Evolutionary conservation across 2,329 filamentous ascomycete species (phyloP).

Genomic region (Colletotrichum paranaense): DNA sequence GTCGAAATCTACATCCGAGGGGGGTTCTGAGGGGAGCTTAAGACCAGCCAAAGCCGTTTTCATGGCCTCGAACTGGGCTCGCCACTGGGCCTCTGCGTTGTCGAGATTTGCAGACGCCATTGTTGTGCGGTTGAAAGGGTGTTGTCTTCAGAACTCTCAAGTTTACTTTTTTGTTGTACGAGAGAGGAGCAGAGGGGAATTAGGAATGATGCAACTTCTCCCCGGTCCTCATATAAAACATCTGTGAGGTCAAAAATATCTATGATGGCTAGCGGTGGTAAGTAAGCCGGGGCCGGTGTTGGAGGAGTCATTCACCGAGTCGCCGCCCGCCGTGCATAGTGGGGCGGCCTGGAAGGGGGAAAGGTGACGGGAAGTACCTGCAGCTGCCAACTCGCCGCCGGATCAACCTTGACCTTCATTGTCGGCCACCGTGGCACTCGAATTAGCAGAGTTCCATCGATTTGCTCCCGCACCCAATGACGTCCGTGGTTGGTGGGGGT

Average conservation of each 20-base stretch:
- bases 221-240: not conserved
- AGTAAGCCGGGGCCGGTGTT: not conserved
- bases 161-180: not conserved
- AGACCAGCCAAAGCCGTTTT: conserved; percentile 83
- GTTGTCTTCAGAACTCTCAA: not conserved
- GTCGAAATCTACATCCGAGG: conserved; percentile 67
- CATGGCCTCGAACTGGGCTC: conserved; percentile 87
- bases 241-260: conserved; percentile 6
- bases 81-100: conserved; percentile 75
- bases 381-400: not conserved
- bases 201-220: not conserved
- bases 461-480: conserved; percentile 20
- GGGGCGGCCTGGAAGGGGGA: not conserved
- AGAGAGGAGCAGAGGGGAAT: not conserved
- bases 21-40: conserved; percentile 53
- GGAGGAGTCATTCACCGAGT: conserved; percentile 29
- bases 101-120: conserved; percentile 50
- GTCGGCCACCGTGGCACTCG: not conserved
- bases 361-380: not conserved
- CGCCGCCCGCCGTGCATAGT: not conserved
- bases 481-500: conserved; percentile 16
- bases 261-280: conserved; percentile 4
- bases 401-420: not conserved
- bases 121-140: not conserved
- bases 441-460: not conserved